phyloP scores from a whole-genome alignment of 2,329 filamentous ascomycete species.

The Alternaria ethzedia region DNA sequence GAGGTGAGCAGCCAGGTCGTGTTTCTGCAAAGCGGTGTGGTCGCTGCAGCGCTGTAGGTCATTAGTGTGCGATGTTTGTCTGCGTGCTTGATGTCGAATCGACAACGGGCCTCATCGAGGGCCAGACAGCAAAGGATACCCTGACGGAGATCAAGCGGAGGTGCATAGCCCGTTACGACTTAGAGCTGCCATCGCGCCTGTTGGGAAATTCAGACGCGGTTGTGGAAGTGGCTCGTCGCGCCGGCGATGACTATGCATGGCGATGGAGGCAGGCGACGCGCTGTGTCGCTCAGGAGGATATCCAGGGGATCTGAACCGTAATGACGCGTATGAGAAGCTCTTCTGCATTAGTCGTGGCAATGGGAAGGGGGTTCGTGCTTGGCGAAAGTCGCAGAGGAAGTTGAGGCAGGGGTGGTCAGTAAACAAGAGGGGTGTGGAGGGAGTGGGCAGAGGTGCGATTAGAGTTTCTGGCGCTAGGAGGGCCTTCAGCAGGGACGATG shows the following conservation, averaged over 20 bases:
- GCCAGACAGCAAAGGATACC: background rate
- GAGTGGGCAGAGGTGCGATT: conserved; percentile 18
- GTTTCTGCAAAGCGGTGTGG: background rate
- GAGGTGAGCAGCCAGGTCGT: background rate
- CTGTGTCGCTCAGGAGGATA: background rate
- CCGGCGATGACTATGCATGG: background rate
- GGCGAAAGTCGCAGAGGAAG: background rate
- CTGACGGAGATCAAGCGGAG: background rate
- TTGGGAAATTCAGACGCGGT: background rate
- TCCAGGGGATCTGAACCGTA: background rate
- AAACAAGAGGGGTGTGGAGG: background rate
- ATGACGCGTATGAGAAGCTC: background rate
- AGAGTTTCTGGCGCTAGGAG: conserved; percentile 23
- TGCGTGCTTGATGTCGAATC: background rate
- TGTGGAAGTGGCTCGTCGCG: background rate
- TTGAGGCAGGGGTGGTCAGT: background rate
- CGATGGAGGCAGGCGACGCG: background rate
- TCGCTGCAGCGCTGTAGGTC: background rate
- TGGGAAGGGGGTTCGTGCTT: background rate
- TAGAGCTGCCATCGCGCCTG: background rate
- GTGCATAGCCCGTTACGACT: background rate
- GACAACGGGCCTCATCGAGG: background rate
- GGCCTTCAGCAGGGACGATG: conserved; percentile 4
- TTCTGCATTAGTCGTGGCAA: background rate
- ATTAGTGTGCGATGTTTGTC: background rate